phyloP scores from a whole-genome alignment of 495 filamentous ascomycete species.

The Margaritispora aquatica region DNA sequence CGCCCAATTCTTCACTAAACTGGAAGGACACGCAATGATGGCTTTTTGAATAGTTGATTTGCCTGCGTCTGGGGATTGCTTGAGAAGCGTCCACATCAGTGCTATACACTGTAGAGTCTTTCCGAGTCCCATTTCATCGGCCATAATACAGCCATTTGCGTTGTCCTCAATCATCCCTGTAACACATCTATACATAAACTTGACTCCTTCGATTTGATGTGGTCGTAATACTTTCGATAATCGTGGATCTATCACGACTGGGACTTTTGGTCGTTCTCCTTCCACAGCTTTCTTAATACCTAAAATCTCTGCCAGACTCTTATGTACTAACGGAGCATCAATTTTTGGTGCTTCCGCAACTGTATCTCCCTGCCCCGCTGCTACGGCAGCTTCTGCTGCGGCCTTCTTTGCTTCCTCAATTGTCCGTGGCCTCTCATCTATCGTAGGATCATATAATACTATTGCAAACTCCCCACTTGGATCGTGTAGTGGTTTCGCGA shows the following conservation, averaged over 20 bases:
- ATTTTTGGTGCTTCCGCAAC: slow-evolving; percentile 46
- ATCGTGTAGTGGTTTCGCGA: slow-evolving; percentile 89
- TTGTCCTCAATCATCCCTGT: slow-evolving; percentile 91
- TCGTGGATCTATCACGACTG: slow-evolving; percentile 92
- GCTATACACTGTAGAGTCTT: slow-evolving; percentile 74
- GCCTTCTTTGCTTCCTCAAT: slow-evolving; percentile 43
- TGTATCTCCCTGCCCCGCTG: no score
- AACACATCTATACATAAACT: slow-evolving; percentile 92
- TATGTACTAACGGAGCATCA: slow-evolving; percentile 81
- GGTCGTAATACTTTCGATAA: slow-evolving; percentile 88
- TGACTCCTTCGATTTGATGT: slow-evolving; percentile 97
- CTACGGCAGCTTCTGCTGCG: slow-evolving; percentile 18
- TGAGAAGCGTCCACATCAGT: slow-evolving; percentile 92
- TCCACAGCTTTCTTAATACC: slow-evolving; percentile 88
- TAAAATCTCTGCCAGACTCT: slow-evolving; percentile 91
- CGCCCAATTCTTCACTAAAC: slow-evolving; percentile 95
- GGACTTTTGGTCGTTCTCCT: slow-evolving; percentile 76
- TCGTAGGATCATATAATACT: slow-evolving; percentile 89
- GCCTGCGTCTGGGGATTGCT: slow-evolving; percentile 90
- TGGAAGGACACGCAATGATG: slow-evolving; percentile 96
- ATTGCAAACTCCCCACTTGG: slow-evolving; percentile 95
- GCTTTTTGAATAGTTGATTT: slow-evolving; percentile 95
- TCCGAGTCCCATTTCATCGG: slow-evolving; percentile 96
- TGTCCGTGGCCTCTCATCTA: slow-evolving; percentile 72
- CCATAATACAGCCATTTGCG: slow-evolving; percentile 98